Conservation (phyloP, 2,329 filamentous ascomycete genomes). For the Neospermospora avenae region DNA sequence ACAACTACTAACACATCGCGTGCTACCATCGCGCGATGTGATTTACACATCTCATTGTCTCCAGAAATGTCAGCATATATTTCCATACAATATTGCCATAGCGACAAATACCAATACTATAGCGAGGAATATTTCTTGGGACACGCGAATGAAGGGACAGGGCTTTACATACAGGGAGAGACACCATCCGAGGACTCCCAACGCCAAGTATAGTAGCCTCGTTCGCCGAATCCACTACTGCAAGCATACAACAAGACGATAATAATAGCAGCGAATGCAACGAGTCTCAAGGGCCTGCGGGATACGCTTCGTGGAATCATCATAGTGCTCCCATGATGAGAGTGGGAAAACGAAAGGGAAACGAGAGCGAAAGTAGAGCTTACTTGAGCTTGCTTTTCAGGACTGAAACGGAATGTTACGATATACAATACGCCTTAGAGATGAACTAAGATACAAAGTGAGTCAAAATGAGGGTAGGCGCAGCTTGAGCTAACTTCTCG, state of each 20-base stretch:
- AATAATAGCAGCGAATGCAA: not conserved
- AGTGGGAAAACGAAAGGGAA: too few relatives aligned
- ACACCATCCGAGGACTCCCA: not conserved
- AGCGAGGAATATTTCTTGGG: not conserved
- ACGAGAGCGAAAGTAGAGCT: too few relatives aligned
- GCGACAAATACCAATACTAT: not conserved
- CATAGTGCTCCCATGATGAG: too few relatives aligned
- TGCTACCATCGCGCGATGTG: slow-evolving; percentile 5
- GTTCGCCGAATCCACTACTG: not conserved
- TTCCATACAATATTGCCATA: not conserved
- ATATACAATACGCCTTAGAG: too few relatives aligned
- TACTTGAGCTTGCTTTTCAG: too few relatives aligned
- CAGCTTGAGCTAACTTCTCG: too few relatives aligned
- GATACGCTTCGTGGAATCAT: slow-evolving; percentile 2
- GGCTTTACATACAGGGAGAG: not conserved
- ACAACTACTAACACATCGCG: slow-evolving; percentile 14
- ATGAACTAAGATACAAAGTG: too few relatives aligned
- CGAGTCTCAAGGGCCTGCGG: not conserved
- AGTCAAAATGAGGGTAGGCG: too few relatives aligned
- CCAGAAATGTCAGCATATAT: not conserved
- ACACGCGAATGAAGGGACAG: not conserved
- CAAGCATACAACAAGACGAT: not conserved
- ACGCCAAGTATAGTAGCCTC: not conserved
- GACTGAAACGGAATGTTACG: too few relatives aligned
- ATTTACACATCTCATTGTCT: not conserved